Conservation (phyloP, 1,284 basidiomycete species). For the Tetrapyrgos nigripes region DNA sequence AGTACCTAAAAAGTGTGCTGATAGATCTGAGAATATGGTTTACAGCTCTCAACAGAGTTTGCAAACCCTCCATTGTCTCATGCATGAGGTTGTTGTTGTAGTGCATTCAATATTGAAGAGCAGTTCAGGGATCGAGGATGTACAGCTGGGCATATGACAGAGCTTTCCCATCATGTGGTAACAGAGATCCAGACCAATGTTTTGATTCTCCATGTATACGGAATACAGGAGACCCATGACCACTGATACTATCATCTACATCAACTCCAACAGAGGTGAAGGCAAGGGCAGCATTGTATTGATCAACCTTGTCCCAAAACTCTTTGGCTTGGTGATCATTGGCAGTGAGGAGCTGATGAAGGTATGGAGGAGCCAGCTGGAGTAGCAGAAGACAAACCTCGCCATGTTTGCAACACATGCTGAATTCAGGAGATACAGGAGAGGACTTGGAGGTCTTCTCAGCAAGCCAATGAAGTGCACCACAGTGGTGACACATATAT, state of each 20-base stretch:
- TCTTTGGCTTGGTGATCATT: background rate
- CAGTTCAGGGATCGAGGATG: constrained; percentile 36
- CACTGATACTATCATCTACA: constrained; percentile 30
- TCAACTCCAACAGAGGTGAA: constrained; percentile 46
- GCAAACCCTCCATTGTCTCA: constrained; percentile 30
- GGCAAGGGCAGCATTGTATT: constrained; percentile 43
- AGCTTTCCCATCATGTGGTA: constrained; percentile 22
- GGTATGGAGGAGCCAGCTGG: background rate
- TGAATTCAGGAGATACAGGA: background rate
- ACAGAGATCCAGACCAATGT: constrained; percentile 35
- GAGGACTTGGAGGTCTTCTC: constrained; percentile 3
- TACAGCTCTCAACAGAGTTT: constrained; percentile 27
- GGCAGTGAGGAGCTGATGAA: background rate
- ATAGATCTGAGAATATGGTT: constrained; percentile 39
- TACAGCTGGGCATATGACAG: constrained; percentile 42
- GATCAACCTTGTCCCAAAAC: constrained; percentile 33
- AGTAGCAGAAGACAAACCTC: background rate
- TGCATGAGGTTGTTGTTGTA: constrained; percentile 24
- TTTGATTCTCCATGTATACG: constrained; percentile 37
- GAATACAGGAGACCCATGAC: constrained; percentile 33
- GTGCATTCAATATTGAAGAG: constrained; percentile 14
- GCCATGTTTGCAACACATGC: constrained; percentile 7
- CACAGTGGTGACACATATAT: background rate
- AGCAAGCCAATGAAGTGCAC: constrained; percentile 6
- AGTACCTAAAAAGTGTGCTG: constrained; percentile 39